Conservation (phyloP, 345 rosid genomes). For the Atalantia buxifolia region DNA sequence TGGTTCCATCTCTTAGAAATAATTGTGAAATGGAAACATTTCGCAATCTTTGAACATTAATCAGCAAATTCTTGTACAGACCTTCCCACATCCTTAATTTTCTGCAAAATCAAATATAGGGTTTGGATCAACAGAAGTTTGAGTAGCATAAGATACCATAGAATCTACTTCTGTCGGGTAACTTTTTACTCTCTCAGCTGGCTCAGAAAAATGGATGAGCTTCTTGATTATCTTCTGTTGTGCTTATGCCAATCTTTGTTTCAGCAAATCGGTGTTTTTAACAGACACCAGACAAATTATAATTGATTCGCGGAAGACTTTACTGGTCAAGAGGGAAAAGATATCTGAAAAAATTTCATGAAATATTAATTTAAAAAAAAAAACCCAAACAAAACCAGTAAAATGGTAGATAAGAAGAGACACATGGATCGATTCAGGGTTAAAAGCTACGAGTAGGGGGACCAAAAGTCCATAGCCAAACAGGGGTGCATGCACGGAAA, state of each 20-base stretch:
- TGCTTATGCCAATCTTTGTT: background rate
- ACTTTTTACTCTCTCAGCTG: no score
- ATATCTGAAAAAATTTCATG: background rate
- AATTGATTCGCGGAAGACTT: background rate
- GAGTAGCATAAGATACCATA: no score
- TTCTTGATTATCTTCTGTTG: background rate
- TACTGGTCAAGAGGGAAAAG: constrained; percentile 5
- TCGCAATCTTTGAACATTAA: background rate
- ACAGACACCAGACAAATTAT: background rate
- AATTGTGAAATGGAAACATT: background rate
- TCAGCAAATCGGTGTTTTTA: background rate
- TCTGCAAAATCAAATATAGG: no score
- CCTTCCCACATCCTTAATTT: no score
- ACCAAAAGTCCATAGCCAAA: no score
- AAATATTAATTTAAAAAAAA: background rate
- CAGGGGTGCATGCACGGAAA: constrained; percentile 20
- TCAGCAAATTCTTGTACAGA: background rate
- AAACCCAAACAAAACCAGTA: background rate
- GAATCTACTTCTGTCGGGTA: no score
- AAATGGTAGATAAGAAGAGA: constrained; percentile 17
- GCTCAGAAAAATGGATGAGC: background rate
- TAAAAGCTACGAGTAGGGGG: no score
- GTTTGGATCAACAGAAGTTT: no score
- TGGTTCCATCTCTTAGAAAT: background rate
- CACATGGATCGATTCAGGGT: constrained; percentile 28